Evolutionary conservation across 768 basidiomycete genomes (phyloP), one percentile per base, ranked within the genome.

Genomic region (Xerocomus spinulosus): DNA sequence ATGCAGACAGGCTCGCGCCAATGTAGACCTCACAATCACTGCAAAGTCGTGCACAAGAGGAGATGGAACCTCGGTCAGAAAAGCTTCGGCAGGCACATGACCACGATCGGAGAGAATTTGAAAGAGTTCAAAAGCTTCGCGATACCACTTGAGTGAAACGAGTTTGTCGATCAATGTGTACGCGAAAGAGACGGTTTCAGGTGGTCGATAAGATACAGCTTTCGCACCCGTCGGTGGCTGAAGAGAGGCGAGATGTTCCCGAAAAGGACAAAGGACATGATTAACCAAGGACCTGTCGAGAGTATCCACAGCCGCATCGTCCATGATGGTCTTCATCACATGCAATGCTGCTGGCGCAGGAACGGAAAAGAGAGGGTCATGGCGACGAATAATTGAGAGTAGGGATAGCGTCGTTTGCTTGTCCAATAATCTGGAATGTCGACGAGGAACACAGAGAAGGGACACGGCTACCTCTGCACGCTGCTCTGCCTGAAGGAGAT

Each of bases 1-100:
- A 52, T 76, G 69, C 32, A 81, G 55, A 51, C 78, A 76, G 7
- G 82, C 70, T 37, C 74, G 73, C 9, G 78, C 69, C 28, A 83
- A 59, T 12, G 77, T 71, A 21, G 74, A 68, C 20, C 70, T 66
- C 20, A 85, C 65, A 43, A 83, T 76, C 17, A 74, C 62, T 18
- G 66, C 59, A 40, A 80, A 73, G 52, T 79, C 70, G 1, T 67
- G 61, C 13, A 46, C 46, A 7, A 66, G 54, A 15, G 64, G 64
- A 46, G 58, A 45, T 0, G 63, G 56, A 13, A 68, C 58, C 32
- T 76, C 70, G 13, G 68, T 56, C 34, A 64, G 61, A 32, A 82
- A 61, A 3, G 77, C 74, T 46, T 76, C 72, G 2, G 69, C 46
- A 14, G 82, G 77, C 42, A 86, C 65, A 46, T 70, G 68, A 4